Percentiles rank a stretch among this genome's conserved stretches.
phyloP scores from a whole-genome alignment of 257 asterid species.

The Osmanthus fragrans region DNA sequence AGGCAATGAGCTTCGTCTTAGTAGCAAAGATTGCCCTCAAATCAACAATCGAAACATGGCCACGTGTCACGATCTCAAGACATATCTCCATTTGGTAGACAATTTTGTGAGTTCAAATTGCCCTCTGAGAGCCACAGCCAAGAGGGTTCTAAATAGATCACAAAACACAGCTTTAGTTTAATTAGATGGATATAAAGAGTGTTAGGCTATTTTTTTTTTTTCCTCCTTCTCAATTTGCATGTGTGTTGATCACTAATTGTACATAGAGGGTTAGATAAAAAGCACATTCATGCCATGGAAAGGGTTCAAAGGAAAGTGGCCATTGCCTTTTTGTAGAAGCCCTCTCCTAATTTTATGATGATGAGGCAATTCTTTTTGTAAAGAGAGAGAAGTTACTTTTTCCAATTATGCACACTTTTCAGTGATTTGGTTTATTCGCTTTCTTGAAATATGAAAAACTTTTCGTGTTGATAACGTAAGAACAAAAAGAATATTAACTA shows the following conservation, averaged over 20 bases:
- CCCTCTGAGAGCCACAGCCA: conserved; percentile 64
- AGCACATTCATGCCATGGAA: background rate
- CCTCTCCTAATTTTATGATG: background rate
- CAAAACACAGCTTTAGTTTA: too few relatives aligned
- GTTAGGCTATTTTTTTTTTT: too few relatives aligned
- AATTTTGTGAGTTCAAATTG: conserved; percentile 61
- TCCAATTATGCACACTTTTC: background rate
- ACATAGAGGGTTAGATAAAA: background rate
- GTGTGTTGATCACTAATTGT: background rate
- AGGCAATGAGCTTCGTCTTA: conserved; percentile 72
- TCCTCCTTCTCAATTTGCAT: conserved; percentile 8
- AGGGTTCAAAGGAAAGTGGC: background rate
- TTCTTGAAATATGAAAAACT: background rate
- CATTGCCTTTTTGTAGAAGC: background rate
- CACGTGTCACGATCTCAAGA: conserved; percentile 81
- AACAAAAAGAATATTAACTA: background rate
- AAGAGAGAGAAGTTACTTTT: background rate
- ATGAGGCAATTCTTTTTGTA: background rate
- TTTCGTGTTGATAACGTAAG: background rate
- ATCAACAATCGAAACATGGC: conserved; percentile 49
- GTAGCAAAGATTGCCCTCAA: conserved; percentile 63
- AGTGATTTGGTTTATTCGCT: background rate
- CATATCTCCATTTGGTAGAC: conserved; percentile 70
- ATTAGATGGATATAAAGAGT: too few relatives aligned
- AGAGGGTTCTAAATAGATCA: conserved; percentile 35